Evolutionary conservation across 164 flowering plant species (phyloP), one percentile per base, ranked within the genome.

Genomic region (Dillenia turbinata): DNA sequence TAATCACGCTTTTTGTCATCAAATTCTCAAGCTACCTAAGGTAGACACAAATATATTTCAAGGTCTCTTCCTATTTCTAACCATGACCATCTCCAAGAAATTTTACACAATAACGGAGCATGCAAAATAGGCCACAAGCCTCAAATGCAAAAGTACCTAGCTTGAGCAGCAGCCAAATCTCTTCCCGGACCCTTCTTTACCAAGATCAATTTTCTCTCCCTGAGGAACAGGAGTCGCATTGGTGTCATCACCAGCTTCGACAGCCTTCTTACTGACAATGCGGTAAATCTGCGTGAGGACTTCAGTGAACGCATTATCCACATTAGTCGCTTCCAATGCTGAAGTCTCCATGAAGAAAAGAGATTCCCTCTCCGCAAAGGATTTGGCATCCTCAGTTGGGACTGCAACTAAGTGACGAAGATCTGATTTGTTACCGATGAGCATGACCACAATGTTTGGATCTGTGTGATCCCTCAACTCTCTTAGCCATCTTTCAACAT

Each of bases 261-360:
- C 74, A 10, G 83, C 75, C 71, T 83, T 88, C 75, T 72, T 88
- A 81, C 89, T 84, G 57, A 86, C 91, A 43, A 80, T 72, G 5
- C 64, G 85, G 71, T 84, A 83, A n/a, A 88, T 88, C 69, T 88
- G 90, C 12, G 85, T 84, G 44, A 88, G 79, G 53, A 85, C 89
- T 59, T 88, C 90, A 4, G 91, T 54, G 45, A 88, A 88, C 44
- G 90, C 90, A 59, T 78, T 81, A 13, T 88, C 89, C 48, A 88
- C 94, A 60, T 85, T 88, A n/a, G 87, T 84, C 7, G 94, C 69
- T 54, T 85, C 94, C 26, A 88, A 70, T 0, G 94, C 94, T 3
- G 94, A 88, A 17, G 94, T 88, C 62, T 88, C 94, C 90, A 85
- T 85, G 89, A 87, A 87, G 77, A 71, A 85, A 57, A 85, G 86